Percentiles rank a stretch among this genome's conserved stretches.
phyloP scores from a whole-genome alignment of 805 yeast species.

The Lipomyces yamanashiensis region DNA sequence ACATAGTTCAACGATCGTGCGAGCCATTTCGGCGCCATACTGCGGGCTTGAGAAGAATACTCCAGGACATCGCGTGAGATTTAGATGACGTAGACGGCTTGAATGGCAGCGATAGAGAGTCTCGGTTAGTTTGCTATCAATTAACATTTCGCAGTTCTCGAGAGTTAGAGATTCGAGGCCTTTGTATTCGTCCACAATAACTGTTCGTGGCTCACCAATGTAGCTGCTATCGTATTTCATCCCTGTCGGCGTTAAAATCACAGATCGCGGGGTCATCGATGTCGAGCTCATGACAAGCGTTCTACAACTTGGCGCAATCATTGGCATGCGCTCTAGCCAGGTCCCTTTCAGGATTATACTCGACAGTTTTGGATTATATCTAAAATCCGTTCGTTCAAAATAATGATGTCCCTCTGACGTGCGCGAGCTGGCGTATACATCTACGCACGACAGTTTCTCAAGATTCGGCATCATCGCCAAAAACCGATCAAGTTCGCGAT shows the following conservation, averaged over 20 bases:
- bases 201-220: slow-evolving; percentile 13
- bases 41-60: slow-evolving; percentile 12
- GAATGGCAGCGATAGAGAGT: slow-evolving; percentile 16
- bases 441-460: slow-evolving; percentile 8
- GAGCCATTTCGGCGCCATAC: slow-evolving; percentile 12
- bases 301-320: slow-evolving; percentile 11
- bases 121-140: slow-evolving; percentile 16
- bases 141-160: slow-evolving; percentile 20
- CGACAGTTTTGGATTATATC: slow-evolving; percentile 3
- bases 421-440: slow-evolving; percentile 19
- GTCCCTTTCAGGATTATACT: slow-evolving; percentile 7
- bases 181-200: slow-evolving; percentile 12
- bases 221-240: slow-evolving; percentile 17
- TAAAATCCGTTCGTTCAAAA: slow-evolving; percentile 22
- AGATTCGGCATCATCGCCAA: slow-evolving; percentile 17
- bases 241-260: slow-evolving; percentile 6
- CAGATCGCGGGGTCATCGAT: slow-evolving; percentile 15
- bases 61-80: slow-evolving; percentile 16
- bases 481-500: slow-evolving; percentile 17
- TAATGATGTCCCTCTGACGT: slow-evolving; percentile 9
- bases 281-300: slow-evolving; percentile 9
- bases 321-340: slow-evolving; percentile 27
- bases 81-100: slow-evolving; percentile 7
- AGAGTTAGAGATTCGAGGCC: not conserved
- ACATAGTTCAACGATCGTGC: slow-evolving; percentile 13